A percentile compares a stretch with the other conserved stretches of the same genome.
Conservation (phyloP, 192 early-diverging fungal species). For the Gonapodya prolifera region DNA sequence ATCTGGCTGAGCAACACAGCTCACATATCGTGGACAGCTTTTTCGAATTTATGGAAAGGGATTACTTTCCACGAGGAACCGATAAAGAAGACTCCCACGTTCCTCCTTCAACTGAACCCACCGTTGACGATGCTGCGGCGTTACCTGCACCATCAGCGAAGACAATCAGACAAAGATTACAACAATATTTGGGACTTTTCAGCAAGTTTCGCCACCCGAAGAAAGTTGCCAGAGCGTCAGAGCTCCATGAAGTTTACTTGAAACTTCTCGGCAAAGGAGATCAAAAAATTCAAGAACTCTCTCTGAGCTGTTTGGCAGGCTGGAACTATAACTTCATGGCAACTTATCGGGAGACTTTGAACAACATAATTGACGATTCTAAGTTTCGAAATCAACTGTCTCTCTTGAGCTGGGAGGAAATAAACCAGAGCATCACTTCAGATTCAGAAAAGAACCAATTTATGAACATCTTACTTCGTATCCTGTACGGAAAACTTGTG, state of each 20-base stretch:
- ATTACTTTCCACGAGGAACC: slow-evolving; percentile 26
- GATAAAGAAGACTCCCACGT: slow-evolving; percentile 25
- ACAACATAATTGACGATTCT: slow-evolving; percentile 62
- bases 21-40: slow-evolving; percentile 49
- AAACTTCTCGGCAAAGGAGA: slow-evolving; percentile 72
- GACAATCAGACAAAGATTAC: slow-evolving; percentile 12
- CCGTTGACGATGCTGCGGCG: slow-evolving; percentile 15
- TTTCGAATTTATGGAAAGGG: slow-evolving; percentile 39
- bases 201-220: slow-evolving; percentile 53
- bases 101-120: slow-evolving; percentile 9
- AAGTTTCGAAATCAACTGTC: slow-evolving; percentile 87
- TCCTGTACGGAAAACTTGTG: slow-evolving; percentile 87
- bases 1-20: slow-evolving; percentile 49
- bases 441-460: slow-evolving; percentile 51
- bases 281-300: slow-evolving; percentile 55
- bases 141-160: slow-evolving; percentile 9
- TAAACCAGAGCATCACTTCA: slow-evolving; percentile 37
- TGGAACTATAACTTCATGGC: slow-evolving; percentile 61
- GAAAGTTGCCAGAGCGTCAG: slow-evolving; percentile 29
- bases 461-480: slow-evolving; percentile 61
- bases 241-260: slow-evolving; percentile 51
- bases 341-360: slow-evolving; percentile 65
- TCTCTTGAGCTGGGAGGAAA: slow-evolving; percentile 49
- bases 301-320: slow-evolving; percentile 70
- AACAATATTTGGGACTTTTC: slow-evolving; percentile 48